A percentile compares a stretch with the other conserved stretches of the same genome.
phyloP scores from a whole-genome alignment of 1,284 basidiomycete species.

The Rhodotorula sp. region DNA sequence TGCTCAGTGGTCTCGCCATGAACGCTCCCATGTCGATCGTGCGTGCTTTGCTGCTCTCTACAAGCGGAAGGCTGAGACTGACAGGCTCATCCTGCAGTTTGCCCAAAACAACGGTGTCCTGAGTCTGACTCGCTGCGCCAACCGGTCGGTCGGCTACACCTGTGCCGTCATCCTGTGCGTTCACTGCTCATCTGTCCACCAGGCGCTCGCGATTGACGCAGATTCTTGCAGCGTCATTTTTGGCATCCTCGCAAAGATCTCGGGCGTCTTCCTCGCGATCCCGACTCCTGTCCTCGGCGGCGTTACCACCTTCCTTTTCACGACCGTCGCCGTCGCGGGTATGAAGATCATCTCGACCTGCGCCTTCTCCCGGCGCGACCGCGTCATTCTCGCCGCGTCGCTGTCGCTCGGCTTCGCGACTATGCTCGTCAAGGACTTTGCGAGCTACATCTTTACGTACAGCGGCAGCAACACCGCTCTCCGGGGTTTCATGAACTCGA shows the following conservation, averaged over 20 bases:
- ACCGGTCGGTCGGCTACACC: not conserved
- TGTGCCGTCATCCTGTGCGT: not conserved
- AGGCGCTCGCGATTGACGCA: no score
- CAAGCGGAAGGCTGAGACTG: not conserved
- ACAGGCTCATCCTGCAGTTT: no score
- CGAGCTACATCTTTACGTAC: not conserved
- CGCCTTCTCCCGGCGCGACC: not conserved
- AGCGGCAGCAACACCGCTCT: not conserved
- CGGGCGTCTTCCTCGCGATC: not conserved
- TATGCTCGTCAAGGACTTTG: not conserved
- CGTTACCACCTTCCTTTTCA: not conserved
- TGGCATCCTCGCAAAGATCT: constrained; percentile 1
- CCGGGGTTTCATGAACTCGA: not conserved
- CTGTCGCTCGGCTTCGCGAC: not conserved
- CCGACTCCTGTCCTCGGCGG: not conserved
- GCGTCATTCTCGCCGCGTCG: not conserved
- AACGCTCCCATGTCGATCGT: not conserved
- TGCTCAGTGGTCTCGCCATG: not conserved
- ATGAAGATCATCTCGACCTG: not conserved
- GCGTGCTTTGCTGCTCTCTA: not conserved
- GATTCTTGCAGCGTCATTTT: not conserved
- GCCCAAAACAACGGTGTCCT: not conserved
- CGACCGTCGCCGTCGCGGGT: not conserved
- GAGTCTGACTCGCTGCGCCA: not conserved
- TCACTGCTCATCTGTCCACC: no score